Percentiles rank a stretch among this genome's conserved stretches.
Conservation (phyloP, 2,329 filamentous ascomycete genomes). For the Moelleriella libera region DNA sequence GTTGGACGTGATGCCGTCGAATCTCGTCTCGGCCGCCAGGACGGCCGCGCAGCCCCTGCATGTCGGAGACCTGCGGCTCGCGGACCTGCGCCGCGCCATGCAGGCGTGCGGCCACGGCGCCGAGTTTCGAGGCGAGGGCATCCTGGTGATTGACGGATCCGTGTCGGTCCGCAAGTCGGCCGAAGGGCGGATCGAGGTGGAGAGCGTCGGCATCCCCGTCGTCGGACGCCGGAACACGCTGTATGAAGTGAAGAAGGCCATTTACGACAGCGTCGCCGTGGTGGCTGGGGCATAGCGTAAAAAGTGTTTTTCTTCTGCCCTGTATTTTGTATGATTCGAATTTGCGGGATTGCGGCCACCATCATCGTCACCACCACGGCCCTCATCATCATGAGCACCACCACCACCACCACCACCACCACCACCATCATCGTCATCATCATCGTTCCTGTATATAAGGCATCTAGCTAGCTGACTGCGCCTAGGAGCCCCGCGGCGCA, state of each 20-base stretch:
- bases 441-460: no score
- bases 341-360: no score
- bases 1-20: conserved; percentile 39
- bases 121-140: conserved; percentile 89
- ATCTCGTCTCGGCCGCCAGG: conserved; percentile 56
- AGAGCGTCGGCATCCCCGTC: conserved; percentile 48
- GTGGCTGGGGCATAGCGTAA: conserved; percentile 54
- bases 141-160: conserved; percentile 72
- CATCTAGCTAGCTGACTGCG: no score
- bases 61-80: conserved; percentile 81
- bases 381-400: no score
- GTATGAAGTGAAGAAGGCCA: conserved; percentile 75
- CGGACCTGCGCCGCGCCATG: conserved; percentile 77
- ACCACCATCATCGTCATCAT: no score
- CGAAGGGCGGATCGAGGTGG: conserved; percentile 77
- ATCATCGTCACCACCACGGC: no score
- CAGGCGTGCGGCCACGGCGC: conserved; percentile 69
- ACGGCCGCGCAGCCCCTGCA: conserved; percentile 78
- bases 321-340: conserved; percentile 2
- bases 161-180: conserved; percentile 83
- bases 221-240: conserved; percentile 48
- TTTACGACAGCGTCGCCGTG: conserved; percentile 88
- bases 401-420: no score
- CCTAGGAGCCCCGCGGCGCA: no score
- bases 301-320: no score